A percentile compares a stretch with the other conserved stretches of the same genome.
phyloP scores from a whole-genome alignment of 164 flowering plant species.

The Berberis thunbergii region DNA sequence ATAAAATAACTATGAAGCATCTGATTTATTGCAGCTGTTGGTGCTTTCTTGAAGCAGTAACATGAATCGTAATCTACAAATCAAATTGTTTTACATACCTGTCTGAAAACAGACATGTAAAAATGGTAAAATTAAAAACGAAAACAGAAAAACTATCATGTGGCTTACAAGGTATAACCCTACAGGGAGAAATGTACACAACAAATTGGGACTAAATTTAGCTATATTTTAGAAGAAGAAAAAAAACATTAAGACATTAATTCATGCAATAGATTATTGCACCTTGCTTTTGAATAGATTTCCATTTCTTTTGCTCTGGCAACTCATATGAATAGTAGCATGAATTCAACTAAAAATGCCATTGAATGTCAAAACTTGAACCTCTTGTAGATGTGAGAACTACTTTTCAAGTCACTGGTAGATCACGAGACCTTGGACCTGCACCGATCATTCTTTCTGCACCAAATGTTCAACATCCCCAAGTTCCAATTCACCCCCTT shows the following conservation, averaged over 20 bases:
- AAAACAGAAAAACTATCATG: no score
- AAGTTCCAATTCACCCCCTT: slow-evolving; percentile 46
- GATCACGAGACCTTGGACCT: background rate
- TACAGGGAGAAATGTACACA: slow-evolving; percentile 1
- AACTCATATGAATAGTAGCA: no score
- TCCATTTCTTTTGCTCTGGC: no score
- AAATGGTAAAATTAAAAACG: slow-evolving; percentile 7
- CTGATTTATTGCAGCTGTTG: no score
- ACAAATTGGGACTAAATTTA: background rate
- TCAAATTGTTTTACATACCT: background rate
- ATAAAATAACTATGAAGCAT: no score
- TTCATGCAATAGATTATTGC: background rate
- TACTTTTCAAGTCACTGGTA: background rate
- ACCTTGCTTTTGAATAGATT: background rate
- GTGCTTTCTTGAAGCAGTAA: background rate
- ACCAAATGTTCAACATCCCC: slow-evolving; percentile 72
- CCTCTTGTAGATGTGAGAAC: no score
- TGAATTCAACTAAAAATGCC: no score
- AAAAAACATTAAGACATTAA: background rate
- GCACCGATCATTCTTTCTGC: slow-evolving; percentile 25
- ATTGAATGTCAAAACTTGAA: no score
- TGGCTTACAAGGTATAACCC: background rate
- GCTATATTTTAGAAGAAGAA: background rate
- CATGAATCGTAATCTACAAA: background rate
- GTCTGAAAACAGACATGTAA: background rate